Percentiles rank a stretch among this genome's conserved stretches.
Evolutionary conservation across 345 rosid genomes (phyloP).

Genomic region (Eucalyptus shirleyi): DNA sequence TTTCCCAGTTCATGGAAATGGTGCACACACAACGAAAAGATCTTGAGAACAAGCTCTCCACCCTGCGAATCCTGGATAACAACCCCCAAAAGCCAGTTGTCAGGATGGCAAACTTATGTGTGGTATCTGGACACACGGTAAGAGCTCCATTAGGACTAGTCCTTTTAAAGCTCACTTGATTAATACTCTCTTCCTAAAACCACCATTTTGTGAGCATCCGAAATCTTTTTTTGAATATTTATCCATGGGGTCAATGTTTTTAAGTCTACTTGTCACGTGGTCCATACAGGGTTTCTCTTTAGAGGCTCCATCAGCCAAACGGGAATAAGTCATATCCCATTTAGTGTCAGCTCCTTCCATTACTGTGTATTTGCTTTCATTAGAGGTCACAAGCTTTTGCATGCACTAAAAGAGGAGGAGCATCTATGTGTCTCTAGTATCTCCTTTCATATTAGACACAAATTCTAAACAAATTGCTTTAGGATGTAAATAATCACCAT

Average conservation of each 20-base stretch:
- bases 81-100: conserved; percentile 88
- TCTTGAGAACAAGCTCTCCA: conserved; percentile 73
- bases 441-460: neutral
- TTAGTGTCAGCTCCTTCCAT: neutral
- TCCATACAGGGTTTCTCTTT: neutral
- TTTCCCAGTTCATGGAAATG: conserved; percentile 54
- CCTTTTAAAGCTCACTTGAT: neutral
- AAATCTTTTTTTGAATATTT: neutral
- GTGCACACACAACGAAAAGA: conserved; percentile 35
- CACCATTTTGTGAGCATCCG: neutral
- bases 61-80: conserved; percentile 70
- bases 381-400: neutral
- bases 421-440: neutral
- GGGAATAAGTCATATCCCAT: neutral
- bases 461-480: neutral
- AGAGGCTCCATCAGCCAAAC: neutral
- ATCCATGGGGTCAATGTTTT: neutral
- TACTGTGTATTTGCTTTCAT: neutral
- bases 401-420: neutral
- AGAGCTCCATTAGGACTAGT: neutral
- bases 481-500: neutral
- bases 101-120: conserved; percentile 96
- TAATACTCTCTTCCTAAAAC: neutral
- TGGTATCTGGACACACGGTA: conserved; percentile 83
- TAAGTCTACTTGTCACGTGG: neutral